Percentiles rank a stretch among this genome's conserved stretches.
Conservation (phyloP, 176 grass and related monocot genomes). For the Eremochloa ophiuroides region DNA sequence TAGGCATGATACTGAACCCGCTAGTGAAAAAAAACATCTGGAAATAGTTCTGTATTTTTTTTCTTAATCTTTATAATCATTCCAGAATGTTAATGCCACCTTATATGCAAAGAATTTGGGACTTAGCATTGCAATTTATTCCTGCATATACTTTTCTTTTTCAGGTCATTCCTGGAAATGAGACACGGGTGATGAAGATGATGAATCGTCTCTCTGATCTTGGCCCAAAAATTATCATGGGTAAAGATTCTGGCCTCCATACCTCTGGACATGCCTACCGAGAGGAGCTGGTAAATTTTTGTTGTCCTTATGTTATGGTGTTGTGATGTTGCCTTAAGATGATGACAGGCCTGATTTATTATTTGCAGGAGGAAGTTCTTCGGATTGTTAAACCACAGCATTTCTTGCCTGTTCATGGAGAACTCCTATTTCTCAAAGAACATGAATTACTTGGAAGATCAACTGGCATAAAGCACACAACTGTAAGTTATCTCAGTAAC, state of each 20-base stretch:
- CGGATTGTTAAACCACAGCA: constrained; percentile 97
- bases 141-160: constrained; percentile 20
- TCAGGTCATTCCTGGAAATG: constrained; percentile 98
- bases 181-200: constrained; percentile 99
- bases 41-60: neutral
- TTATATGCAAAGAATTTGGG: neutral
- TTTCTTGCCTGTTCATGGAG: constrained; percentile 97
- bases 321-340: constrained; percentile 19
- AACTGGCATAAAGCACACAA: constrained; percentile 91
- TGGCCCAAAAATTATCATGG: constrained; percentile 92
- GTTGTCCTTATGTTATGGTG: constrained; percentile 7
- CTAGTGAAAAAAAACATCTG: neutral
- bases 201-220: constrained; percentile 88
- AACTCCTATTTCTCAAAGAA: constrained; percentile 95
- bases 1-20: neutral
- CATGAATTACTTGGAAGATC: constrained; percentile 96
- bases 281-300: constrained; percentile 70
- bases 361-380: constrained; percentile 94
- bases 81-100: neutral
- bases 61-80: neutral
- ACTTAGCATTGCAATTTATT: constrained; percentile 17
- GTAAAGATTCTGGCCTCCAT: constrained; percentile 90
- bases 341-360: constrained; percentile 13
- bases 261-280: constrained; percentile 93
- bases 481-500: constrained; percentile 62